Percentiles rank a stretch among this genome's conserved stretches.
phyloP scores from a whole-genome alignment of 2,329 filamentous ascomycete genomes.

The Trichoderma gracile region DNA sequence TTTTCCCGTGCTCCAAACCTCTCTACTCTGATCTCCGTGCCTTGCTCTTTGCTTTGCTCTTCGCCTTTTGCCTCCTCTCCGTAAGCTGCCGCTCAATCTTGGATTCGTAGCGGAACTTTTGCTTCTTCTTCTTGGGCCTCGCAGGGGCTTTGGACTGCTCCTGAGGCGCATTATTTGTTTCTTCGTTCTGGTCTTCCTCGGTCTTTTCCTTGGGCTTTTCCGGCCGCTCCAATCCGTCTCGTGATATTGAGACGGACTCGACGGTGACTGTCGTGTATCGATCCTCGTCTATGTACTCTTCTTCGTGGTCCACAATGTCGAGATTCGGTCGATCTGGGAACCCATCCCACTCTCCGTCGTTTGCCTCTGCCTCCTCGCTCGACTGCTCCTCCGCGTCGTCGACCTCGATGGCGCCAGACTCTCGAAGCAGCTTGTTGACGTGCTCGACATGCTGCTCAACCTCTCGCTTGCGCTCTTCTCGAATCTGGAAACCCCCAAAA shows the following conservation, averaged over 20 bases:
- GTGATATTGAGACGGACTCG: slow-evolving; percentile 79
- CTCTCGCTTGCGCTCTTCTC: slow-evolving; percentile 79
- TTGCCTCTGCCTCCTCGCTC: slow-evolving; percentile 35
- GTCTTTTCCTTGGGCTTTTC: slow-evolving; percentile 43
- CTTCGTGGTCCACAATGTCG: slow-evolving; percentile 72
- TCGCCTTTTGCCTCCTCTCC: slow-evolving; percentile 69
- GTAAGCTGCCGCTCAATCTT: slow-evolving; percentile 80
- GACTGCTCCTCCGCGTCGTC: slow-evolving; percentile 29
- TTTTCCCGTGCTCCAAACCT: background rate
- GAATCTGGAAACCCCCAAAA: slow-evolving; percentile 56
- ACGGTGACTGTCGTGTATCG: slow-evolving; percentile 94
- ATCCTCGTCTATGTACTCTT: slow-evolving; percentile 95
- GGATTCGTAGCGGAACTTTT: slow-evolving; percentile 89
- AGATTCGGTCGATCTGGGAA: slow-evolving; percentile 55
- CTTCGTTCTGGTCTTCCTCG: slow-evolving; percentile 37
- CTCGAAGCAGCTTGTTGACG: slow-evolving; percentile 69
- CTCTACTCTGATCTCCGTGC: slow-evolving; percentile 31
- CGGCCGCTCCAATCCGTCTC: slow-evolving; percentile 66
- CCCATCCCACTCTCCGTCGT: slow-evolving; percentile 65
- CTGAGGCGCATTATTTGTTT: slow-evolving; percentile 33
- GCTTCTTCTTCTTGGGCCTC: slow-evolving; percentile 75
- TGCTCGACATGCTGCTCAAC: slow-evolving; percentile 78
- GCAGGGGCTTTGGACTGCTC: slow-evolving; percentile 37
- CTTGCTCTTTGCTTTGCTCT: slow-evolving; percentile 60
- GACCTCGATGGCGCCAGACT: slow-evolving; percentile 51